Percentiles rank a stretch among this genome's conserved stretches.
Conservation (phyloP, 768 basidiomycete species). For the Podaxis sp. region DNA sequence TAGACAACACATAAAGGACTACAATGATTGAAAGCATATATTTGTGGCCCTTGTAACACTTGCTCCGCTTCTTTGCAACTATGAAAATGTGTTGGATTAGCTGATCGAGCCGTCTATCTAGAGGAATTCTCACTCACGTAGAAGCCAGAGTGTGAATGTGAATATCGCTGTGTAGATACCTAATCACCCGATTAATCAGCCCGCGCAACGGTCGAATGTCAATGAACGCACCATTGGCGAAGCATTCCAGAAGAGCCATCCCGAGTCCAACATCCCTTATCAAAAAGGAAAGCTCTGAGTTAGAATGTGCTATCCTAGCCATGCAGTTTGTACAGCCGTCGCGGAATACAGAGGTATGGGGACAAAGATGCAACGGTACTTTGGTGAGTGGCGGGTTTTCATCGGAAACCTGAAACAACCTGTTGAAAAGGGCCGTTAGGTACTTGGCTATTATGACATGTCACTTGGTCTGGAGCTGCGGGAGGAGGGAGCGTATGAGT, state of each 20-base stretch:
- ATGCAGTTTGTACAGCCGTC: background rate
- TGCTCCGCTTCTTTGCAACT: background rate
- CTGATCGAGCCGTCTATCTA: background rate
- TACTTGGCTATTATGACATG: background rate
- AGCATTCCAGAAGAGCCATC: constrained; percentile 10
- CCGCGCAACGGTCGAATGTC: background rate
- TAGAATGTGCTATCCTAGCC: background rate
- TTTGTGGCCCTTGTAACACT: background rate
- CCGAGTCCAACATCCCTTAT: constrained; percentile 12
- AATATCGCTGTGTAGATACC: constrained; percentile 10
- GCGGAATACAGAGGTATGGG: background rate
- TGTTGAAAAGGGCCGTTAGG: background rate
- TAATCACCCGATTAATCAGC: background rate
- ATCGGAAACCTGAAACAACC: background rate
- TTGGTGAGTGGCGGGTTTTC: too few relatives aligned
- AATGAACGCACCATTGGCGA: background rate
- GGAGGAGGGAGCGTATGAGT: too few relatives aligned
- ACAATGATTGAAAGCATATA: constrained; percentile 4
- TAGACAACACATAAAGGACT: background rate
- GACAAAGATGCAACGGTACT: too few relatives aligned
- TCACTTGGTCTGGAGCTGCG: too few relatives aligned
- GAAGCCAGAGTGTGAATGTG: constrained; percentile 1
- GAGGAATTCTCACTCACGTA: background rate
- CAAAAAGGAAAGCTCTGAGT: background rate
- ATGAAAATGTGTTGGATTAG: background rate